These are phyloP conservation scores for Umbelopsis ramanniana DNA, from an alignment of 192 early-diverging fungal species.

Conservation along the genomic window DNA sequence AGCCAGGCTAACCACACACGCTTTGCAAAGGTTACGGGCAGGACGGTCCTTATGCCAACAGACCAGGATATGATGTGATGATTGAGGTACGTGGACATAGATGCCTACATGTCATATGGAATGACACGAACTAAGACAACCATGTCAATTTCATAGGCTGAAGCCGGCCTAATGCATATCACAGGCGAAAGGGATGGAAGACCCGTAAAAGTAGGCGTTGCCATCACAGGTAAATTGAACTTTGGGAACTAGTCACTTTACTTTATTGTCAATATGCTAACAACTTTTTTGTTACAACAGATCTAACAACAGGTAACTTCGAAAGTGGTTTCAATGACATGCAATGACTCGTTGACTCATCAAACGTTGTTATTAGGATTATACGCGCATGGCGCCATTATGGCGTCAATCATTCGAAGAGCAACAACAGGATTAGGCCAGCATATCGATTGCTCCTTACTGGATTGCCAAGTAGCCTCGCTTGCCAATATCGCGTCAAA, in stretches of 20 bases:
- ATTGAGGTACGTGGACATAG: slow-evolving; percentile 52
- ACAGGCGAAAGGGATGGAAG: slow-evolving; percentile 83
- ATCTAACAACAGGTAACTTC: slow-evolving; percentile 59
- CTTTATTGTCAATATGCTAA: background rate
- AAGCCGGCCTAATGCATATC: slow-evolving; percentile 96
- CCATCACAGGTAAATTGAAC: slow-evolving; percentile 78
- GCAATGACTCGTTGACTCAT: background rate
- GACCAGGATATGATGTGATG: slow-evolving; percentile 91
- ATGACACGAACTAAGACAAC: background rate
- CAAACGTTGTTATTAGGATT: slow-evolving; percentile 53
- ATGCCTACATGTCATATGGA: slow-evolving; percentile 40
- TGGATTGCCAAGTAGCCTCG: slow-evolving; percentile 86
- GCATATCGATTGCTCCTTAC: slow-evolving; percentile 85
- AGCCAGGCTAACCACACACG: background rate
- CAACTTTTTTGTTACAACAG: slow-evolving; percentile 31
- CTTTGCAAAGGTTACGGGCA: slow-evolving; percentile 71
- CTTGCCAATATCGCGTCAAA: slow-evolving; percentile 90
- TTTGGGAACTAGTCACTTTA: background rate
- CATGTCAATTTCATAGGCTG: slow-evolving; percentile 50
- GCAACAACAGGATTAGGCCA: slow-evolving; percentile 71
- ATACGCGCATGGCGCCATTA: slow-evolving; percentile 87
- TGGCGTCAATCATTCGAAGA: slow-evolving; percentile 84
- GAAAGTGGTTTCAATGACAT: background rate
- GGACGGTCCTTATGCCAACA: slow-evolving; percentile 78
- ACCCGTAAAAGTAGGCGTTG: slow-evolving; percentile 96